Base-by-base conservation (phyloP, 768 basidiomycete genomes). In the Arthromyces matolae region DNA sequence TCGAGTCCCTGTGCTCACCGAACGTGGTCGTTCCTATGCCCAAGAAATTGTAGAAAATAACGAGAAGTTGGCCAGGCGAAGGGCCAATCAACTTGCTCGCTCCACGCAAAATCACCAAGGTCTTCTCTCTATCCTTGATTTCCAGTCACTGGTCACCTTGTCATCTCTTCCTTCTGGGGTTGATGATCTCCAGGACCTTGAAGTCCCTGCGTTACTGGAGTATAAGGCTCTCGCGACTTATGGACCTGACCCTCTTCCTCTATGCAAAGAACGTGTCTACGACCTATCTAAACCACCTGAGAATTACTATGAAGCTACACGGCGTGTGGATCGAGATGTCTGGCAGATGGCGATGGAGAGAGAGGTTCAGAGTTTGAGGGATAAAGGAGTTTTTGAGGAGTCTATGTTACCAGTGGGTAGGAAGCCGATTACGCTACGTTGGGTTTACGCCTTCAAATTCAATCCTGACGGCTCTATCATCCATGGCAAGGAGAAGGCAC, bases 371-470 rank as follows among this genome's bases (percentile, higher is more conserved):
- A 56, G 57, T 16, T 32, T 64, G 0, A 7, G 40, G 1, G 45
- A 54, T 3, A 50, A 56, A 36, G 59, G 59, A 1, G 64, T 70
- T 1, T 72, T 69, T 50, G 55, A 61, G 25, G 53, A 50, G 0
- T 47, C 52, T 0, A 27, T 29, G 1, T 49, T 64, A 1, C 71
- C 70, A 1, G 16, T 32, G 16, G 65, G 57, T 18, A 47, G 56
- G 0, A 64, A 60, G 25, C 50, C 64, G 0, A 64, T 76, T 19
- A 60, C 59, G 0, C 49, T 59, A 5, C 45, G 47, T 7, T 73
- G 72, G 70, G 68, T 69, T 3, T 71, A 59, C 47, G 59, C 54
- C 1, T 53, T 63, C 44, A 80, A 80, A 58, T 54, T 50, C 25
- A 59, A 76, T 50, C 45, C 60, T 1, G 49, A 68, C 27, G 74